Base-by-base conservation (phyloP, 495 filamentous ascomycete species). In the Amniculicola lignicola region DNA sequence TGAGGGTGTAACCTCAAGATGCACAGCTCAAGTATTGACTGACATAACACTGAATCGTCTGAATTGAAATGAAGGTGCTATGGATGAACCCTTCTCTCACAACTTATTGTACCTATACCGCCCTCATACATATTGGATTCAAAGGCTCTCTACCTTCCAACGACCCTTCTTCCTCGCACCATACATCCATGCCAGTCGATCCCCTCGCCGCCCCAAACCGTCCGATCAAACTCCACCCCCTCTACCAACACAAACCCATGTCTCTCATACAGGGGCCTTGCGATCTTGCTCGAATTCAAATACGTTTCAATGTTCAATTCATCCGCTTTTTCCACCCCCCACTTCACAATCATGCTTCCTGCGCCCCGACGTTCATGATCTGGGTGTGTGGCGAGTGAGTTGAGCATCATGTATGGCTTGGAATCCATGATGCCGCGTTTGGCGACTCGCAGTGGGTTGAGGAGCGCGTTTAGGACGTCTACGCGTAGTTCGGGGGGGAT, bases 391-490 rank as follows among this genome's bases (percentile, higher is more conserved):
- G 45, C 35, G 4, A 57, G 37, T 21, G 45, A 25, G 27, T 50
- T 50, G 21, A 57, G 45, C 45, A 57, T 57, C 7, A 57, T 35
- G 25, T 60, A 54, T 22, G 57, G 49, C 23, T 28, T 24, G 12
- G 40, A 25, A 14, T 40, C 56, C 50, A 60, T 60, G 43, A 60
- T 60, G 31, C 50, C 57, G 4, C 9, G 12, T 15, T 60, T 11
- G 1, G 50, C 57, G 7, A 22, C 23, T 9, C 43, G 24, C 4
- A 60, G 22, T 4, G 57, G 57, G 7, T 16, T 35, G 14, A 60
- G 31, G 22, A 54, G 23, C 7, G 57, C 57, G 11, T 21, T 23
- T 2, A 60, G 22, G 22, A 49, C 51, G 7, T 39, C 25, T 4
- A 50, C 9, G 15, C 38, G 29, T 11, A 60, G 5, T 44, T 54